These are phyloP conservation scores for Iris macrosiphon DNA, from an alignment of 106 monocot genomes.

Conservation along the genomic window DNA sequence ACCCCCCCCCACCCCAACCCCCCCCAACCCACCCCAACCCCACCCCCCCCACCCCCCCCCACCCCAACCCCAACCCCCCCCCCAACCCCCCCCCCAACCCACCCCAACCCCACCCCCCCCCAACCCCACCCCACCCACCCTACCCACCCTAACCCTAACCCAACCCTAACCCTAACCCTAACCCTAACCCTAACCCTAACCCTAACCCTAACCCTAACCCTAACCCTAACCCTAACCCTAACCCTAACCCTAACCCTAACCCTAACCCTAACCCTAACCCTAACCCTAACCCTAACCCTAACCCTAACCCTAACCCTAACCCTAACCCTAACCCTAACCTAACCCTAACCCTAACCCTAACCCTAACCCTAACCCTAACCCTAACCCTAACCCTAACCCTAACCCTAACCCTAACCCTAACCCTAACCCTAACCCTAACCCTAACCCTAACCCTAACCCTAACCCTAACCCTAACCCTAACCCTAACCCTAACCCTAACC, in stretches of 20 bases:
- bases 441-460: background rate
- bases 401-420: background rate
- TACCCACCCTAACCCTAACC: background rate
- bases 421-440: background rate
- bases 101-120: background rate
- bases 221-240: background rate
- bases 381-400: background rate
- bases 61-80: background rate
- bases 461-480: background rate
- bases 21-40: background rate
- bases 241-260: background rate
- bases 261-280: background rate
- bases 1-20: background rate
- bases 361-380: constrained; percentile 1
- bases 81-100: background rate
- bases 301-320: background rate
- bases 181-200: background rate
- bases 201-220: background rate
- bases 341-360: background rate
- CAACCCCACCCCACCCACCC: background rate
- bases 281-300: too few species aligned
- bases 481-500: background rate
- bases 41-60: background rate
- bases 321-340: background rate
- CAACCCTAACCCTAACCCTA: background rate